phyloP scores from a whole-genome alignment of 2,329 filamentous ascomycete species.

The Neofusicoccum ribis region DNA sequence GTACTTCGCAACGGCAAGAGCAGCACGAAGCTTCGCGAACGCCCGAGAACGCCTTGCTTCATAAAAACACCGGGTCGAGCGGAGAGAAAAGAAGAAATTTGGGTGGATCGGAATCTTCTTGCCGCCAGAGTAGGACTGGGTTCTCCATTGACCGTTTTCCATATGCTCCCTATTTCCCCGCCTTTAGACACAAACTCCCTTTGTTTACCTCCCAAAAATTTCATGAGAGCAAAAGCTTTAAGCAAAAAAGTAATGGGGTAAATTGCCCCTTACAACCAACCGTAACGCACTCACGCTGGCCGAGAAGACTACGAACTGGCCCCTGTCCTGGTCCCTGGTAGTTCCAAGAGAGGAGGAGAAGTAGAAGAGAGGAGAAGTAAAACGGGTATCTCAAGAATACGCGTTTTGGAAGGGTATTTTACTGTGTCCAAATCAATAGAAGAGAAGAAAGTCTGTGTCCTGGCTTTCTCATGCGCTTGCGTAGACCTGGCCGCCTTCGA shows the following conservation, averaged over 20 bases:
- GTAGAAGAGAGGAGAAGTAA: neutral
- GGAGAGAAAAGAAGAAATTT: neutral
- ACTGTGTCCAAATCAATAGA: slow-evolving; percentile 7
- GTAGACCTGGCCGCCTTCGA: slow-evolving; percentile 57
- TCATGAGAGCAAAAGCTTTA: no score
- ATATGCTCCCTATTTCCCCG: neutral
- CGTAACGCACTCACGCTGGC: neutral
- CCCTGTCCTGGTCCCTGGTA: neutral
- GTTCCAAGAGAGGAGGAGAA: slow-evolving; percentile 3
- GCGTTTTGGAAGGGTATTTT: slow-evolving; percentile 15
- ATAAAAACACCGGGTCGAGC: neutral
- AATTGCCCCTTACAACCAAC: neutral
- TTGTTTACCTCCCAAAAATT: neutral
- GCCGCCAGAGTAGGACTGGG: no score
- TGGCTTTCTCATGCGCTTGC: neutral
- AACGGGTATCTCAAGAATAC: slow-evolving; percentile 11
- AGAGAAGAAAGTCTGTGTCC: neutral
- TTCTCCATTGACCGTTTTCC: neutral
- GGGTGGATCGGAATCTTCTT: neutral
- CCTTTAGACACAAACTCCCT: neutral
- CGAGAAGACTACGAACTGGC: neutral
- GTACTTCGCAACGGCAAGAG: no score
- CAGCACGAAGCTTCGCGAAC: neutral
- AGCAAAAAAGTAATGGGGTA: no score
- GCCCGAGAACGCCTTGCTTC: neutral